Evolutionary conservation across 2,329 filamentous ascomycete genomes (phyloP), one percentile per base, ranked within the genome.

Genomic region (Daldinia sp.): DNA sequence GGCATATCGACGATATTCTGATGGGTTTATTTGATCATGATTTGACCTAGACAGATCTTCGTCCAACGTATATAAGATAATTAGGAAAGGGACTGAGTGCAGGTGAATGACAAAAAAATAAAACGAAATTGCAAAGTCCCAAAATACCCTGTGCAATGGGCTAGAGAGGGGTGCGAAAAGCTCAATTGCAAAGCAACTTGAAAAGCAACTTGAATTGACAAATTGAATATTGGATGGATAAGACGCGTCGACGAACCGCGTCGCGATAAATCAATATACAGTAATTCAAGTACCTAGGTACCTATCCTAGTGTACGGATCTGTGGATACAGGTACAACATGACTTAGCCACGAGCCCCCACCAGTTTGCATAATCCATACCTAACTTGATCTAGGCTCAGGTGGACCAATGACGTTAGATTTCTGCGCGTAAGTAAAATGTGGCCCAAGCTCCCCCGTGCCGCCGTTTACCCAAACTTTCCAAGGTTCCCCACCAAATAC

Each of bases 1-100:
- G 77, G 76, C 78, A 80, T 80, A 47, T 58, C 68, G 54, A 47
- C 52, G 35, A 51, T 48, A 47, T 30, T 55, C 25, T 60, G 25
- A 52, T 23, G 45, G 53, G 54, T 56, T 59, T 56, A 71, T 66
- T 61, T 50, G 54, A 67, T 39, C 67, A 69, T 71, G 58, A 62
- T 64, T 65, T 32, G 34, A n/a, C 49, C 43, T 39, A 19, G 21
- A 35, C 11, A 37, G 45, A 48, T 48, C 25, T 19, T 32, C 4
- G 15, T 30, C n/a, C 15, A 13, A 30, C 17, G 21, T 13, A 29
- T 17, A 39, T 53, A 15, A 29, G 30, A 39, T 53, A 15, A 29
- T 21, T 47, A 17, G 3, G 15, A 15, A 32, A 47, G 13, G 23
- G 23, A 30, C 1, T 21, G n/a, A 10, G 10, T 10, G n/a, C 19